These are phyloP conservation scores for Penicillium sp. DNA, from an alignment of 2,329 filamentous ascomycete species.

Conservation along the genomic window DNA sequence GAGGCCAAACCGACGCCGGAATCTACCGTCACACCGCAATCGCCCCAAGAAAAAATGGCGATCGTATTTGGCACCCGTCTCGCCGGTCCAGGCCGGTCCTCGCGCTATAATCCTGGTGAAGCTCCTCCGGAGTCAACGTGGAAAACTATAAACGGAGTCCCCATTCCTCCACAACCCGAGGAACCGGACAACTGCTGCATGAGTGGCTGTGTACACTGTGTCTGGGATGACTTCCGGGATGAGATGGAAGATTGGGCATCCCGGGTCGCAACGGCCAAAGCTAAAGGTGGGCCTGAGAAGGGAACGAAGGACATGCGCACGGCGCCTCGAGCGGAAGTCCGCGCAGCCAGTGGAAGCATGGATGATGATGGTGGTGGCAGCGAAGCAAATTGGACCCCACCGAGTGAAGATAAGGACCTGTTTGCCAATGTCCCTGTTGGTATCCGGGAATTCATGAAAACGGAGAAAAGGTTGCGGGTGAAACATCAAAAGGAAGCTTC, in stretches of 20 bases:
- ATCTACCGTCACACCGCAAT: constrained; percentile 23
- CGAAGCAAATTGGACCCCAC: constrained; percentile 62
- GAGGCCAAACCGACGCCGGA: constrained; percentile 22
- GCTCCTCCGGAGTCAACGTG: constrained; percentile 60
- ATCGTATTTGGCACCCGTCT: constrained; percentile 82
- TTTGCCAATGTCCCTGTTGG: constrained; percentile 84
- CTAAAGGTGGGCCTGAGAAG: constrained; percentile 31
- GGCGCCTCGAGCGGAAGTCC: constrained; percentile 43
- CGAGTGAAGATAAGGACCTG: constrained; percentile 56
- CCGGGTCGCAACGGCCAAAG: constrained; percentile 62
- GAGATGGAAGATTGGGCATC: constrained; percentile 87
- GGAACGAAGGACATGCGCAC: constrained; percentile 33
- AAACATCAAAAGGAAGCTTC: constrained; percentile 60
- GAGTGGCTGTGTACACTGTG: constrained; percentile 96
- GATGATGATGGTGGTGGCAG: constrained; percentile 79
- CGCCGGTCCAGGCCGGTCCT: constrained; percentile 67
- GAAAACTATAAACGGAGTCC: constrained; percentile 68
- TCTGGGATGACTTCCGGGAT: constrained; percentile 89
- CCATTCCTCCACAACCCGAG: constrained; percentile 76
- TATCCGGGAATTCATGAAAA: constrained; percentile 95
- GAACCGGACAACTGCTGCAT: constrained; percentile 99
- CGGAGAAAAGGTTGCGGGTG: constrained; percentile 84
- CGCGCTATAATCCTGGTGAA: constrained; percentile 55
- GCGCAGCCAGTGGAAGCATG: constrained; percentile 61
- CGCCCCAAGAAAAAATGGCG: constrained; percentile 53